Percentiles rank a stretch among this genome's conserved stretches.
These are phyloP conservation scores for Durusdinium trenchii DNA, from an alignment of 73 alveolate species.

Conservation along the genomic window DNA sequence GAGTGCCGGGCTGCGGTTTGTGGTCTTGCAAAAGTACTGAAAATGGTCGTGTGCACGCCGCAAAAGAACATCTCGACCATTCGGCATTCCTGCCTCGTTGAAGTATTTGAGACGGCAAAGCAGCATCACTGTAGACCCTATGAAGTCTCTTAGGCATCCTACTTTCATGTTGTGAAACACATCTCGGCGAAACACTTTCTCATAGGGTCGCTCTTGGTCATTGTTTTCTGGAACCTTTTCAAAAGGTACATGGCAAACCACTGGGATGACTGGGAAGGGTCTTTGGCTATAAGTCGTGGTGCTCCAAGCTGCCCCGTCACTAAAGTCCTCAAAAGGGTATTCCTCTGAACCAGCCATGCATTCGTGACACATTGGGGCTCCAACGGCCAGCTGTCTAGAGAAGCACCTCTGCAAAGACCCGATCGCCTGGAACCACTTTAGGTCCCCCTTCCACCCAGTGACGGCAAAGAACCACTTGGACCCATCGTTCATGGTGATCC, in stretches of 20 bases:
- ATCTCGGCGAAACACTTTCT: slow-evolving; percentile 4
- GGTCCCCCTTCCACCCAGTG: slow-evolving; percentile 34
- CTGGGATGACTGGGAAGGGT: slow-evolving; percentile 15
- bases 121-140: not conserved
- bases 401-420: not conserved
- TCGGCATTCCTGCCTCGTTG: not conserved
- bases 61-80: not conserved
- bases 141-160: slow-evolving; percentile 14
- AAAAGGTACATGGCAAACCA: not conserved
- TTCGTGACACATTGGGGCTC: slow-evolving; percentile 1
- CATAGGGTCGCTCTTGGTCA: not conserved
- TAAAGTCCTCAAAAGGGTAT: slow-evolving; percentile 8
- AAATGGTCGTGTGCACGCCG: slow-evolving; percentile 9
- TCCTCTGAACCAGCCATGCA: not conserved
- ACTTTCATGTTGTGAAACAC: slow-evolving; percentile 44
- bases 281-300: not conserved
- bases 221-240: not conserved
- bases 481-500: not conserved
- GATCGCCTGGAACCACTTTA: not conserved
- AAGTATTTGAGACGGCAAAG: slow-evolving; percentile 1
- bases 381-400: not conserved
- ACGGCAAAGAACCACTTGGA: not conserved
- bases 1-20: not conserved
- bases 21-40: not conserved
- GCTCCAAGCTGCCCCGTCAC: not conserved